These are phyloP conservation scores for Candida glucosophila DNA, from an alignment of 1,139 yeast species.

Conservation along the genomic window DNA sequence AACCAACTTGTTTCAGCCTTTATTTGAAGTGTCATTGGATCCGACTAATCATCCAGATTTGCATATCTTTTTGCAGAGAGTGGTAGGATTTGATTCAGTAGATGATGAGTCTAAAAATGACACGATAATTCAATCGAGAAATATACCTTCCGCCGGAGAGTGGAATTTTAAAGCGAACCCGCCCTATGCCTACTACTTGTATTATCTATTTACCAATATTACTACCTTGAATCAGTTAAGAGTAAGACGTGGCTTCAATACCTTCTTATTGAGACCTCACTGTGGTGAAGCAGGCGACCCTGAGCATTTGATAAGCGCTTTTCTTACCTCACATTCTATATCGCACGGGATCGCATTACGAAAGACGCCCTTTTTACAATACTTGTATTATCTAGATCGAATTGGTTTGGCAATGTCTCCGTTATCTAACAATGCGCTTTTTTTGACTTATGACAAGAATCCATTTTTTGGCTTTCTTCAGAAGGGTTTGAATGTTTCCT, in stretches of 20 bases:
- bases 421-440: constrained; percentile 88
- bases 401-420: constrained; percentile 99
- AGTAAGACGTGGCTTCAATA: constrained; percentile 62
- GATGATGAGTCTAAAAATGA: constrained; percentile 96
- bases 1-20: constrained; percentile 75
- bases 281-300: constrained; percentile 99
- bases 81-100: constrained; percentile 95
- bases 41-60: constrained; percentile 86
- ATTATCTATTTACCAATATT: constrained; percentile 79
- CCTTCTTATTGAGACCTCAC: constrained; percentile 91
- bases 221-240: constrained; percentile 83
- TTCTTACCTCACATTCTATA: constrained; percentile 81
- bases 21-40: constrained; percentile 80
- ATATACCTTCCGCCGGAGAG: constrained; percentile 71
- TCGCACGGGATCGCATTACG: constrained; percentile 92
- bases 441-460: constrained; percentile 88
- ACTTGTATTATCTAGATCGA: constrained; percentile 85
- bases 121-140: constrained; percentile 60
- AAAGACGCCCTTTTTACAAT: constrained; percentile 91
- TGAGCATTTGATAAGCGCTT: constrained; percentile 88
- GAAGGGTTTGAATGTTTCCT: constrained; percentile 86
- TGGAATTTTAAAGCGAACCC: constrained; percentile 83
- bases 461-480: constrained; percentile 87
- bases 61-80: constrained; percentile 81
- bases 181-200: constrained; percentile 93